A percentile compares a stretch with the other conserved stretches of the same genome.
Conservation (phyloP, 371 early-diverging fungal genomes). For the Mortierella sp. region DNA sequence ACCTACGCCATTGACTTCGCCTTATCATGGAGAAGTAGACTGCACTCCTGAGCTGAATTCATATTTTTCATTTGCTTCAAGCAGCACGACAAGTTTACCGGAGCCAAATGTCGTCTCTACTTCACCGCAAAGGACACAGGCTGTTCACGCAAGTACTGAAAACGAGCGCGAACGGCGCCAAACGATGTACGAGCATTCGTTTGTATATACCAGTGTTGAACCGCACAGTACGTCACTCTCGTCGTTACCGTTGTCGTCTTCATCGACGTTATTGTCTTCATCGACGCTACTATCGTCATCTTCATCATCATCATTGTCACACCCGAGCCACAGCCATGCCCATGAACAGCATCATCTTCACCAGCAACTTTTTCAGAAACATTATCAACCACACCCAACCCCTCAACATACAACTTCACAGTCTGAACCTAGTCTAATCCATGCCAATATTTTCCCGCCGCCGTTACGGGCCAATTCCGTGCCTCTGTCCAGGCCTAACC, state of each 20-base stretch:
- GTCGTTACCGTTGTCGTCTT: too few species aligned
- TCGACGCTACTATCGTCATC: too few species aligned
- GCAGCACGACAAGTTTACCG: not conserved
- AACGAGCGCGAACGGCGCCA: not conserved
- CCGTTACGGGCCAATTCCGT: constrained; percentile 20
- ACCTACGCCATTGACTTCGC: constrained; percentile 24
- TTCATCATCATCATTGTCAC: too few species aligned
- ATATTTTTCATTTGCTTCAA: constrained; percentile 4
- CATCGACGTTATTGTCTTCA: too few species aligned
- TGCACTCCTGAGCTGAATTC: not conserved
- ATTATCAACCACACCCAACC: not conserved
- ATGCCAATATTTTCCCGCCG: not conserved
- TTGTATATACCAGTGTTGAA: not conserved
- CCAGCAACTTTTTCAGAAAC: not conserved
- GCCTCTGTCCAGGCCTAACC: constrained; percentile 2
- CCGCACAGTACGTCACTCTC: constrained; percentile 1
- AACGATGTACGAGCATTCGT: not conserved
- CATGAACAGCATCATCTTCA: not conserved
- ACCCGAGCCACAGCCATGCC: too few species aligned
- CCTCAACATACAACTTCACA: too few species aligned
- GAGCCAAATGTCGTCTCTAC: not conserved
- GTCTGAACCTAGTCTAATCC: not conserved
- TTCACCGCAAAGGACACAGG: too few species aligned
- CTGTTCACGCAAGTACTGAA: too few species aligned
- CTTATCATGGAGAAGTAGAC: not conserved